Conservation (phyloP, 2,329 filamentous ascomycete species). For the Nannizzia gypsea region DNA sequence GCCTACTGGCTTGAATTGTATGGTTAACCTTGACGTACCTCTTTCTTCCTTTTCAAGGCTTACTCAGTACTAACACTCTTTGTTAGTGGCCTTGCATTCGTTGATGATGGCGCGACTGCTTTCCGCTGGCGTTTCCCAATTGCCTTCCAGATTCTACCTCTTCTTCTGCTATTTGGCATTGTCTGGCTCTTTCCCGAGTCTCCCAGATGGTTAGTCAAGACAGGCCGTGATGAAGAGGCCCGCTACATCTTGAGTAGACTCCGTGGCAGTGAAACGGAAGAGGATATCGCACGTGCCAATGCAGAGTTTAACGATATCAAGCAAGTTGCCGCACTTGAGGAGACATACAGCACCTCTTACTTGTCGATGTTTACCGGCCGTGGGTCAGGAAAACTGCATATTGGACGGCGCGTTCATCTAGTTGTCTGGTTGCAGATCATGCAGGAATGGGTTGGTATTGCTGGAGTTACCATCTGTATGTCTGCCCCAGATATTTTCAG, state of each 20-base stretch:
- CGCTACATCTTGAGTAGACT: slow-evolving; percentile 53
- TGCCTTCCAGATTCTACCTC: slow-evolving; percentile 54
- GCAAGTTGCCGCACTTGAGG: slow-evolving; percentile 51
- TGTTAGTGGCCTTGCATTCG: slow-evolving; percentile 46
- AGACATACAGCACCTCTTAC: slow-evolving; percentile 46
- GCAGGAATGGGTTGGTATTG: slow-evolving; percentile 59
- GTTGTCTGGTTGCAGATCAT: slow-evolving; percentile 62
- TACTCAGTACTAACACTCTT: slow-evolving; percentile 8
- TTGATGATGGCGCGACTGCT: slow-evolving; percentile 45
- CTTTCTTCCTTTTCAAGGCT: slow-evolving; percentile 8
- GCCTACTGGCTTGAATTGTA: slow-evolving; percentile 50
- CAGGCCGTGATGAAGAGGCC: slow-evolving; percentile 54
- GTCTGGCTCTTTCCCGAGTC: slow-evolving; percentile 61
- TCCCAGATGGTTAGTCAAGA: slow-evolving; percentile 45
- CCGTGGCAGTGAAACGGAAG: slow-evolving; percentile 43
- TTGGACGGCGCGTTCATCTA: slow-evolving; percentile 55
- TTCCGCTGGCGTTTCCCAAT: slow-evolving; percentile 60
- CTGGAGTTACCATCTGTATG: slow-evolving; percentile 52
- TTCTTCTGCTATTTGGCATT: slow-evolving; percentile 44
- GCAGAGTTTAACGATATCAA: slow-evolving; percentile 58
- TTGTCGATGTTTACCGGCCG: slow-evolving; percentile 55
- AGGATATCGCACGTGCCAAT: slow-evolving; percentile 36
- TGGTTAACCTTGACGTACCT: too few relatives aligned
- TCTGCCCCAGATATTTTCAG: background rate
- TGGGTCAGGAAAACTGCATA: slow-evolving; percentile 54